Evolutionary conservation across 1,139 yeast species (phyloP).

Genomic region (Blastobotrys elegans): DNA sequence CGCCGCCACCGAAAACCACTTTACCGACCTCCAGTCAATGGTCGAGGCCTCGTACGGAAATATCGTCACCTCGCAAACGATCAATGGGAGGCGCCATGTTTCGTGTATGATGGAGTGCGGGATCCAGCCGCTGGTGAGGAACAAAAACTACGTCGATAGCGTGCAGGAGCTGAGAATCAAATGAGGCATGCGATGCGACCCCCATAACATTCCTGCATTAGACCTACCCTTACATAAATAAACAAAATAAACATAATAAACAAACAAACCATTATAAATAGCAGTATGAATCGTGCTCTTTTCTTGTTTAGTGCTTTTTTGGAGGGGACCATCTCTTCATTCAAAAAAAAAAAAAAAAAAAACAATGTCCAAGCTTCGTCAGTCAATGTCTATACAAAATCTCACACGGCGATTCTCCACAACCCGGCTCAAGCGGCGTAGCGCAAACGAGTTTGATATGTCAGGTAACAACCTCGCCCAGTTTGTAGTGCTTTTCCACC

Average conservation of each 20-base stretch:
- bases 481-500: constrained; percentile 3
- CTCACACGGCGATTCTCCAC: background rate
- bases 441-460: background rate
- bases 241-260: too few relatives aligned
- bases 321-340: too few relatives aligned
- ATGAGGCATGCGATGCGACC: background rate
- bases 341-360: too few relatives aligned
- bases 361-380: background rate
- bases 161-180: background rate
- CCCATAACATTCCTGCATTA: background rate
- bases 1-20: background rate
- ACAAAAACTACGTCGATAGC: background rate
- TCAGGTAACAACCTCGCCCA: background rate
- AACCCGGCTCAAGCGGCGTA: background rate
- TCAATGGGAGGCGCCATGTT: constrained; percentile 2
- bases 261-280: background rate
- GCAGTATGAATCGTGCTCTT: too few relatives aligned
- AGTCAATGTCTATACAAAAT: background rate
- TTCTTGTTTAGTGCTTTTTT: too few relatives aligned
- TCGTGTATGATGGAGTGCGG: constrained; percentile 9
- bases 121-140: constrained; percentile 5
- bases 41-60: constrained; percentile 6
- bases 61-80: background rate
- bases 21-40: constrained; percentile 4
- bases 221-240: background rate